Evolutionary conservation across 139 green algal genomes (phyloP), one percentile per base, ranked within the genome.

Genomic region (Micractinium sp.): DNA sequence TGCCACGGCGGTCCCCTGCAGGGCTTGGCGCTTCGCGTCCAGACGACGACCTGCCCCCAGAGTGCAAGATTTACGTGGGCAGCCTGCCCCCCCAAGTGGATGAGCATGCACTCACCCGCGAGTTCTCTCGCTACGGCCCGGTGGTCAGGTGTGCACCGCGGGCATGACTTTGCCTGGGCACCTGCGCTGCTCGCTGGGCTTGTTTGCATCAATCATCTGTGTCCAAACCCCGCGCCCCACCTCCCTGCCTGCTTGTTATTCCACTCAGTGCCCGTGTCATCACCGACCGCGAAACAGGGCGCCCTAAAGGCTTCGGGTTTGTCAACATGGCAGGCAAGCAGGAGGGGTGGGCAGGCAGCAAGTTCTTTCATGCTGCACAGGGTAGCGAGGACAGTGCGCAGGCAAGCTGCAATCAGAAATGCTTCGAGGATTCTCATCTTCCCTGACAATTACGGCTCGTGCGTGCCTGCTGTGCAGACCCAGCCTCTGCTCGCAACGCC

Each of bases 301-400:
- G 73, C 18, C 86, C 91, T 3, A 92, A 92, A 15, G 94, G 94
- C 74, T 96, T 93, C 73, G 94, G 87, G 23, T 96, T 96, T 75
- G 92, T 96, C 5, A 93, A 91, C 61, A 94, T 96, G 93, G 89
- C 86, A 86, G 86, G 86, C 60, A 22, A 60, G 69, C 29, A 27
- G 3, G 16, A 14, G 60, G 60, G 60, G 7, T 71, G 63, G 20
- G 63, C 20, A 31, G 63, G 63, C 63, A 31, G 22, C 63, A 31
- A 12, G 60, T 67, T 29, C 39, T 74, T 25, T 56, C 47, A 56
- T 9, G 5, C 47, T 56, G 47, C 5, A 56, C 47, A 56, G 9
- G 47, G 47, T 16, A 16, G 5, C 9, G 9, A 53, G 87, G 47
- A 41, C 85, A 67, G 89, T 41, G 22, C 29, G 1, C 41, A 27